phyloP scores from a whole-genome alignment of 352 stramenopile species.

The Globisporangium canariense region DNA sequence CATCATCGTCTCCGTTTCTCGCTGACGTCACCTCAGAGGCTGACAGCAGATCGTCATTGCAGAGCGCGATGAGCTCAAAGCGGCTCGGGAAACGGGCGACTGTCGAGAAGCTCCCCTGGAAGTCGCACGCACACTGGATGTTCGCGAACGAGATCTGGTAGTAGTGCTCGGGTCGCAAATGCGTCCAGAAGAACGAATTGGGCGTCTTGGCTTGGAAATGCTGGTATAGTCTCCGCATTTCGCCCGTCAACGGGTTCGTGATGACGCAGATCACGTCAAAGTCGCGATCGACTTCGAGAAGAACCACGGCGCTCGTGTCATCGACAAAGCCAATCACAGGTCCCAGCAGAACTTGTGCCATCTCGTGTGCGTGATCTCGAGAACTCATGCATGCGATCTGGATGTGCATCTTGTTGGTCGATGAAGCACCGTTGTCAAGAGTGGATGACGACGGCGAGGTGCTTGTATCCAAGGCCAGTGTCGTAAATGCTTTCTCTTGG shows the following conservation, averaged over 20 bases:
- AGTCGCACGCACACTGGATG: constrained; percentile 35
- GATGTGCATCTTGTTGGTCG: neutral
- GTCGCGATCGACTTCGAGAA: constrained; percentile 64
- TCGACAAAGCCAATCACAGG: constrained; percentile 75
- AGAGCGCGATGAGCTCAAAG: constrained; percentile 40
- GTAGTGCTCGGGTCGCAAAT: constrained; percentile 51
- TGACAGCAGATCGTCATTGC: constrained; percentile 22
- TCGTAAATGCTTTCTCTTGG: constrained; percentile 7
- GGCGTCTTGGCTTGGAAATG: constrained; percentile 41
- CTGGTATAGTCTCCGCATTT: constrained; percentile 43
- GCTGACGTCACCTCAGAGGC: neutral
- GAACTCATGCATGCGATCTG: constrained; percentile 18
- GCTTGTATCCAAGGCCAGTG: constrained; percentile 20
- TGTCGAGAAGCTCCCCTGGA: constrained; percentile 52
- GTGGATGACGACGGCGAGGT: constrained; percentile 21
- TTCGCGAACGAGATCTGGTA: constrained; percentile 52
- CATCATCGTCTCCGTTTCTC: constrained; percentile 1
- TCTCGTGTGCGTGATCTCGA: constrained; percentile 16
- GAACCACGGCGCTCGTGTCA: constrained; percentile 43
- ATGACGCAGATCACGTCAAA: constrained; percentile 51
- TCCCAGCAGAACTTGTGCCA: constrained; percentile 45
- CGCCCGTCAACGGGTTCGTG: constrained; percentile 45
- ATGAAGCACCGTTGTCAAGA: neutral
- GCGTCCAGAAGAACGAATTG: constrained; percentile 61
- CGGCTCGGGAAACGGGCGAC: constrained; percentile 20